Conservation (phyloP, 2,329 filamentous ascomycete genomes). For the Aureobasidium lini region DNA sequence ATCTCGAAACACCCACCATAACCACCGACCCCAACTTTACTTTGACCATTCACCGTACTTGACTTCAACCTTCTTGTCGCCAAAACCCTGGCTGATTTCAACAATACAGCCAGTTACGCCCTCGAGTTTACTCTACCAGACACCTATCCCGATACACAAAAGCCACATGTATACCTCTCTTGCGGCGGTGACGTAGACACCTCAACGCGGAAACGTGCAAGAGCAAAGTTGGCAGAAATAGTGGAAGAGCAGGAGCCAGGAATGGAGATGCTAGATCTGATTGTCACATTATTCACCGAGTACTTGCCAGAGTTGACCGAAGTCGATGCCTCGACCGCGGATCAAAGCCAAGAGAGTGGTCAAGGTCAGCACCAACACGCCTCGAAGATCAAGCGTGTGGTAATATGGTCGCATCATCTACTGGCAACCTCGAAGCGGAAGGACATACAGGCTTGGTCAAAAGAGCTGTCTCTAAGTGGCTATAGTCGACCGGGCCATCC, state of each 20-base stretch:
- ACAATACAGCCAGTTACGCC: slow-evolving; percentile 14
- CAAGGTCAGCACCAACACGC: background rate
- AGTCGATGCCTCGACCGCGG: background rate
- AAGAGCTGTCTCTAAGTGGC: slow-evolving; percentile 13
- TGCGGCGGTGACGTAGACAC: slow-evolving; percentile 13
- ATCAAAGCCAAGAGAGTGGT: background rate
- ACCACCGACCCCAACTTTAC: slow-evolving; percentile 9
- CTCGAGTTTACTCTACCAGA: slow-evolving; percentile 16
- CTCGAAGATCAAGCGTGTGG: slow-evolving; percentile 14
- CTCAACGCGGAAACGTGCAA: slow-evolving; percentile 14
- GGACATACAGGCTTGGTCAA: slow-evolving; percentile 15
- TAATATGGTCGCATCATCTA: slow-evolving; percentile 18
- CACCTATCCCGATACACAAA: slow-evolving; percentile 12
- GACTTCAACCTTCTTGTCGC: background rate
- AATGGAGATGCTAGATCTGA: slow-evolving; percentile 15
- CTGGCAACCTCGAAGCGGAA: slow-evolving; percentile 17
- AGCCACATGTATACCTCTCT: slow-evolving; percentile 14
- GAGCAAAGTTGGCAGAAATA: slow-evolving; percentile 7
- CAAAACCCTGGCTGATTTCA: slow-evolving; percentile 8
- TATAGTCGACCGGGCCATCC: slow-evolving; percentile 16
- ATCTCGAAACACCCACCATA: background rate
- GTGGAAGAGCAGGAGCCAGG: slow-evolving; percentile 3
- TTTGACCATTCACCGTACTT: slow-evolving; percentile 14
- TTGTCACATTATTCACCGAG: slow-evolving; percentile 8
- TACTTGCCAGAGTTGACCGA: background rate